Conservation (phyloP, 768 basidiomycete genomes). For the Lyophyllum semitale region DNA sequence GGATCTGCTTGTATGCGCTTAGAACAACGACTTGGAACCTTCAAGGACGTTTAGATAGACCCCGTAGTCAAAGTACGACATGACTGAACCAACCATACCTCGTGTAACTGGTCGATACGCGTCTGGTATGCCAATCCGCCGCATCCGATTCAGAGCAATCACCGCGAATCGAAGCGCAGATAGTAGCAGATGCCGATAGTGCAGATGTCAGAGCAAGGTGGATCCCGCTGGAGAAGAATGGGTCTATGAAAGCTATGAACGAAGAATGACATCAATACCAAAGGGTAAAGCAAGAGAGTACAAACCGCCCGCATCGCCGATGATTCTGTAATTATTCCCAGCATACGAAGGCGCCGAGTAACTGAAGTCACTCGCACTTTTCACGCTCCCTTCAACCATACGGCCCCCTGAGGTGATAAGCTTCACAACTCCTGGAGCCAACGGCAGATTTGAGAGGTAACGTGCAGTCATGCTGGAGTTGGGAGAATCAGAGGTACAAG, state of each 20-base stretch:
- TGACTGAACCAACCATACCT: slow-evolving; percentile 33
- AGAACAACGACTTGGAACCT: slow-evolving; percentile 72
- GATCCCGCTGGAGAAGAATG: slow-evolving; percentile 67
- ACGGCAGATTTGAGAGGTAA: slow-evolving; percentile 45
- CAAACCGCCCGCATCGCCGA: slow-evolving; percentile 70
- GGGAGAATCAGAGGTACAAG: slow-evolving; percentile 23
- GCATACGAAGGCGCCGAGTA: slow-evolving; percentile 63
- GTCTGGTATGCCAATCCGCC: slow-evolving; percentile 55
- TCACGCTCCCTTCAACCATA: slow-evolving; percentile 44
- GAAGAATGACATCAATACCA: neutral
- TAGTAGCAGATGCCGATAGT: slow-evolving; percentile 55
- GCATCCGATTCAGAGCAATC: slow-evolving; percentile 49
- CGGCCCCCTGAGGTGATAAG: slow-evolving; percentile 41
- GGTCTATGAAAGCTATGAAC: slow-evolving; percentile 59
- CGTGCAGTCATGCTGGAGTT: slow-evolving; percentile 33
- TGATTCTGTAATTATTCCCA: slow-evolving; percentile 54
- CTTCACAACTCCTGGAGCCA: slow-evolving; percentile 48
- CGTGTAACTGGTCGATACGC: slow-evolving; percentile 59
- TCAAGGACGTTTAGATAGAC: neutral
- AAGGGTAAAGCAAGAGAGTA: neutral
- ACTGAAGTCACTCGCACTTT: slow-evolving; percentile 62
- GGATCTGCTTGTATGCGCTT: slow-evolving; percentile 76
- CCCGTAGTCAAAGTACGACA: neutral
- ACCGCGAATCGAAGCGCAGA: slow-evolving; percentile 55
- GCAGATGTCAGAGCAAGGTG: slow-evolving; percentile 66